Percentiles rank a stretch among this genome's conserved stretches.
Conservation (phyloP, 2,329 filamentous ascomycete genomes). For the Epichloe hybrida region DNA sequence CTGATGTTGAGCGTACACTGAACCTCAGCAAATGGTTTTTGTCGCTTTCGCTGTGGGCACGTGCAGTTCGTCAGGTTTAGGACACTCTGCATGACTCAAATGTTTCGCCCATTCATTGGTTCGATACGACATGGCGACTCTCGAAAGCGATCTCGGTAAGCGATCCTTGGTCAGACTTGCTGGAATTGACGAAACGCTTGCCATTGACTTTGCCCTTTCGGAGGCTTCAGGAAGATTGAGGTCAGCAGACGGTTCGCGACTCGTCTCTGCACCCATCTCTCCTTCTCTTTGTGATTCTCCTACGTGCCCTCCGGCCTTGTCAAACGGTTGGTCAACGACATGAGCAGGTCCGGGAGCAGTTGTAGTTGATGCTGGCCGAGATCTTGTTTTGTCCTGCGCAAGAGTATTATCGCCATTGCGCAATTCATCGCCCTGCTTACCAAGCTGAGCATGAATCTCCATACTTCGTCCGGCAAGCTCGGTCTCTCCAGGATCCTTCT, state of each 20-base stretch:
- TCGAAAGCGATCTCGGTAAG: constrained; percentile 59
- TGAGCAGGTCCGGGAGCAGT: background rate
- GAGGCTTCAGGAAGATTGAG: constrained; percentile 11
- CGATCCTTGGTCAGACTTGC: constrained; percentile 43
- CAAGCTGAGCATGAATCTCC: constrained; percentile 27
- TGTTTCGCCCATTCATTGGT: constrained; percentile 97
- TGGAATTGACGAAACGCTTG: constrained; percentile 28
- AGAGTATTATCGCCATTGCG: background rate
- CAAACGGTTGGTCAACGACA: background rate
- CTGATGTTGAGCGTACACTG: too few relatives aligned
- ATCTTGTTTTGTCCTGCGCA: background rate
- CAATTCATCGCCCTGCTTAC: constrained; percentile 6
- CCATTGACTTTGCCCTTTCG: constrained; percentile 26
- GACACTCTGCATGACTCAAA: constrained; percentile 60
- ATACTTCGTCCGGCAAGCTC: constrained; percentile 14
- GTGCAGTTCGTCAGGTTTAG: constrained; percentile 48
- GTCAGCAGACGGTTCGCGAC: constrained; percentile 2
- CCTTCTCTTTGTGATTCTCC: background rate
- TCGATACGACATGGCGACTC: constrained; percentile 67
- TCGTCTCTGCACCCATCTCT: constrained; percentile 2
- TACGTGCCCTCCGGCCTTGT: background rate
- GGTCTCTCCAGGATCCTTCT: constrained; percentile 8
- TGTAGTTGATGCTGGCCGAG: background rate
- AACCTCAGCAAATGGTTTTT: background rate
- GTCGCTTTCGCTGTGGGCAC: constrained; percentile 19